A percentile compares a stretch with the other conserved stretches of the same genome.
phyloP scores from a whole-genome alignment of 805 yeast species.

The Lachancea thermotolerans region DNA sequence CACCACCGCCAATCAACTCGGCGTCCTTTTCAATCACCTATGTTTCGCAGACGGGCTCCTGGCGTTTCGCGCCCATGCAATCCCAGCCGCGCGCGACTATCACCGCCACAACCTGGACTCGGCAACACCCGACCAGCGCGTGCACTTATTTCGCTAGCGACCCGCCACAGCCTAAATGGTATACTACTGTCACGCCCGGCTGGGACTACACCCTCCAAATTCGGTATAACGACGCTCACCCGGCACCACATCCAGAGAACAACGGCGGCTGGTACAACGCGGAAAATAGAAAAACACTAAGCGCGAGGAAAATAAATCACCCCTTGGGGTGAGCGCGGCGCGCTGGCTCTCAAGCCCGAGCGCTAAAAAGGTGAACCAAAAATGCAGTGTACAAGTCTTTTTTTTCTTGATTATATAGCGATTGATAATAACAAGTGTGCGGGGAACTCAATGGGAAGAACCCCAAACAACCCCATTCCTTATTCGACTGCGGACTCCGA shows the following conservation, averaged over 20 bases:
- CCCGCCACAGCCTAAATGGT: conserved; percentile 27
- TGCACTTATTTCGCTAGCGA: conserved; percentile 41
- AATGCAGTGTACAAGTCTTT: background rate
- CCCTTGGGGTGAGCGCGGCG: too few species aligned
- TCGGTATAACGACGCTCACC: conserved; percentile 57
- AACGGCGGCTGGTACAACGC: conserved; percentile 54
- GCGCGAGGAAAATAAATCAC: conserved; percentile 14
- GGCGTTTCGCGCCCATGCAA: conserved; percentile 89
- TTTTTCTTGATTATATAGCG: background rate
- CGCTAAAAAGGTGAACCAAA: too few species aligned
- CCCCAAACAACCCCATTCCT: background rate
- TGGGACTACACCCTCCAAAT: conserved; percentile 66
- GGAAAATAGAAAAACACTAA: conserved; percentile 35
- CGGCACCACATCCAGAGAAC: conserved; percentile 58
- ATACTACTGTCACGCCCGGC: conserved; percentile 74
- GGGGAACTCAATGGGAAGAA: too few species aligned
- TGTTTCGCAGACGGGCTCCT: conserved; percentile 63
- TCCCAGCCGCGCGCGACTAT: conserved; percentile 68
- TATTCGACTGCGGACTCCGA: conserved; percentile 11
- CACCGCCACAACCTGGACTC: conserved; percentile 58
- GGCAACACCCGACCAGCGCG: conserved; percentile 59
- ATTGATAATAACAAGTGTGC: background rate
- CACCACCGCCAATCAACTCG: conserved; percentile 26
- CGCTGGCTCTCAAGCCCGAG: too few species aligned
- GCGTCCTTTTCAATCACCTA: conserved; percentile 63